A percentile compares a stretch with the other conserved stretches of the same genome.
Conservation (phyloP, 2,329 filamentous ascomycete species). For the Hymenoscyphus scutula region DNA sequence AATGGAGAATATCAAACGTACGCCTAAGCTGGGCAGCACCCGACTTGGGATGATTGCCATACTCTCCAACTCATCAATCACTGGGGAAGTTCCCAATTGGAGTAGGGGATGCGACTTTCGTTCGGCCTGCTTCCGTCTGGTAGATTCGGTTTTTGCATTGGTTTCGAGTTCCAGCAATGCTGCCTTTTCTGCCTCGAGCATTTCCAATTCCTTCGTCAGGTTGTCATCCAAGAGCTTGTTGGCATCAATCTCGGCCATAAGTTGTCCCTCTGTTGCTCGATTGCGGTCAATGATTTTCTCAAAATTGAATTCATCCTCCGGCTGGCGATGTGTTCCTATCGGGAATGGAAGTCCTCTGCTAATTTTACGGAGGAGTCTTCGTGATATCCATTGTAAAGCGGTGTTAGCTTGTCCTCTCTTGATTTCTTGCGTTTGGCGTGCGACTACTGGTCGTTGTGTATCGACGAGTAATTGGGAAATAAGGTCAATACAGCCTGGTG, state of each 20-base stretch:
- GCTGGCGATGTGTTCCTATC: conserved; percentile 47
- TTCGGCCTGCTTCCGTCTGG: conserved; percentile 47
- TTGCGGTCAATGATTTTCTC: conserved; percentile 63
- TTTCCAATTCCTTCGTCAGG: conserved; percentile 53
- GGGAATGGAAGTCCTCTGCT: conserved; percentile 65
- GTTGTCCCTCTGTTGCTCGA: conserved; percentile 52
- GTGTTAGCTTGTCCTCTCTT: conserved; percentile 46
- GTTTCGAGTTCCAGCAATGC: conserved; percentile 50
- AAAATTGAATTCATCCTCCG: conserved; percentile 62
- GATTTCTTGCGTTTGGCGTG: conserved; percentile 48
- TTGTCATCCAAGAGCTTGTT: conserved; percentile 60
- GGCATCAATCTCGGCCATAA: conserved; percentile 62
- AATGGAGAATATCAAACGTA: conserved; percentile 20
- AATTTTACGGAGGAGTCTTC: conserved; percentile 57
- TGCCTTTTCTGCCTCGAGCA: conserved; percentile 56
- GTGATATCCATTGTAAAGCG: conserved; percentile 54
- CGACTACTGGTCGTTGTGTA: conserved; percentile 60
- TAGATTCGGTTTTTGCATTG: conserved; percentile 55
- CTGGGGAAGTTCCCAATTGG: conserved; percentile 19
- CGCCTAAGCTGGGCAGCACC: conserved; percentile 18
- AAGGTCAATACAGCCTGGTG: conserved; percentile 51
- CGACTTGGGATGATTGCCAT: conserved; percentile 12
- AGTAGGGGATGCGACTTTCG: conserved; percentile 36
- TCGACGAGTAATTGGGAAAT: conserved; percentile 56
- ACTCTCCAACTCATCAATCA: conserved; percentile 19